Evolutionary conservation across 2,329 filamentous ascomycete genomes (phyloP).

Genomic region (Blastomyces parvus): DNA sequence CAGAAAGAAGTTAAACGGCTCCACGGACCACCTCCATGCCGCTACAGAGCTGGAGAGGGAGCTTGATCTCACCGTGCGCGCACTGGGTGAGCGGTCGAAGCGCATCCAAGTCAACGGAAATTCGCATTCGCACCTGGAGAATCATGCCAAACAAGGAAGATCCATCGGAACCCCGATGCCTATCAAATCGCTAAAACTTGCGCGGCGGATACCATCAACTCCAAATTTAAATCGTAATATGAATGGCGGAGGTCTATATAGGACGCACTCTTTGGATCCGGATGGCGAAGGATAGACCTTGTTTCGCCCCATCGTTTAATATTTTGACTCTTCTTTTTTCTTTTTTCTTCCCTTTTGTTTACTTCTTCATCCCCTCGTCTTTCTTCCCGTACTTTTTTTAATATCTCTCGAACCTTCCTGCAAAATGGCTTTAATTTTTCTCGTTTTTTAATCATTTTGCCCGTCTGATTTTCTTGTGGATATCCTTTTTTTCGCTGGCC

Average conservation of each 20-base stretch:
- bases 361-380: slow-evolving; percentile 12
- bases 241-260: slow-evolving; percentile 18
- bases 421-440: slow-evolving; percentile 7
- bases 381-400: slow-evolving; percentile 4
- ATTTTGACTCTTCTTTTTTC: background rate
- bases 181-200: slow-evolving; percentile 20
- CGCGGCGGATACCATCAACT: slow-evolving; percentile 30
- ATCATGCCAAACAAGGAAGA: slow-evolving; percentile 24
- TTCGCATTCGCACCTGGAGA: slow-evolving; percentile 26
- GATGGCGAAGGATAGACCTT: slow-evolving; percentile 16
- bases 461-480: background rate
- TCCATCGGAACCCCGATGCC: slow-evolving; percentile 20
- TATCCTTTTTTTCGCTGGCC: background rate
- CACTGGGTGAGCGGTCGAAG: slow-evolving; percentile 25
- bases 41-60: slow-evolving; percentile 50
- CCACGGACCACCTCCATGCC: slow-evolving; percentile 40
- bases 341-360: slow-evolving; percentile 4
- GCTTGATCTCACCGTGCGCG: slow-evolving; percentile 37
- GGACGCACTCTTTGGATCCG: slow-evolving; percentile 29
- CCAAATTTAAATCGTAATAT: slow-evolving; percentile 25
- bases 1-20: slow-evolving; percentile 47
- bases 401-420: slow-evolving; percentile 3
- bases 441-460: background rate
- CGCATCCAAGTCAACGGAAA: slow-evolving; percentile 15
- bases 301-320: background rate